A percentile compares a stretch with the other conserved stretches of the same genome.
phyloP scores from a whole-genome alignment of 768 basidiomycete genomes.

The Gloeopeniophorella convolvens region DNA sequence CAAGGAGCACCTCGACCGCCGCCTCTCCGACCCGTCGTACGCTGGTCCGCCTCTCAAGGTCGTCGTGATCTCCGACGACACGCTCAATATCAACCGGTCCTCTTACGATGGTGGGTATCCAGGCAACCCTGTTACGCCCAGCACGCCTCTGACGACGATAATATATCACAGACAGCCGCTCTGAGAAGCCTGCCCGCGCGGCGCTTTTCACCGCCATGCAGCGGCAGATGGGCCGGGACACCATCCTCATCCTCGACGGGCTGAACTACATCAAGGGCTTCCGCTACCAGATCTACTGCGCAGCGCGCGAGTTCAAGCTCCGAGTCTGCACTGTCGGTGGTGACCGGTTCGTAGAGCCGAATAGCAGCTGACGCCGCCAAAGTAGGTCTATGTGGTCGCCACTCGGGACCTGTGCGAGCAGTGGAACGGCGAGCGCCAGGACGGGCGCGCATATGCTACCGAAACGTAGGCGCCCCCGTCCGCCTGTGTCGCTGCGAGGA shows the following conservation, averaged over 20 bases:
- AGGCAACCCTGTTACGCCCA: neutral
- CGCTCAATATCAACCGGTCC: slow-evolving; percentile 52
- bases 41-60: slow-evolving; percentile 43
- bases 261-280: slow-evolving; percentile 99
- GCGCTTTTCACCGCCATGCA: slow-evolving; percentile 79
- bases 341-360: neutral
- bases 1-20: slow-evolving; percentile 44
- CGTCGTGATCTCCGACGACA: slow-evolving; percentile 65
- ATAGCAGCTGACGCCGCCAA: slow-evolving; percentile 13
- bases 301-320: slow-evolving; percentile 80
- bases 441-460: slow-evolving; percentile 46
- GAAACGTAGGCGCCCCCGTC: slow-evolving; percentile 52
- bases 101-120: slow-evolving; percentile 64
- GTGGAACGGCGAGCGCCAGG: slow-evolving; percentile 59
- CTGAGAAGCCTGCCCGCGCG: slow-evolving; percentile 86
- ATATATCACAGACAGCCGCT: slow-evolving; percentile 54
- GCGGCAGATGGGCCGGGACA: slow-evolving; percentile 62
- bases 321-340: slow-evolving; percentile 78
- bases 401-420: slow-evolving; percentile 67
- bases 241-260: slow-evolving; percentile 82
- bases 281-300: slow-evolving; percentile 97
- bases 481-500: neutral
- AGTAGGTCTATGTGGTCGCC: slow-evolving; percentile 69
- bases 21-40: slow-evolving; percentile 44
- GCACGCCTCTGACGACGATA: neutral